Evolutionary conservation across 306 rosid species (phyloP).

Genomic region (Phaseolus lunatus): DNA sequence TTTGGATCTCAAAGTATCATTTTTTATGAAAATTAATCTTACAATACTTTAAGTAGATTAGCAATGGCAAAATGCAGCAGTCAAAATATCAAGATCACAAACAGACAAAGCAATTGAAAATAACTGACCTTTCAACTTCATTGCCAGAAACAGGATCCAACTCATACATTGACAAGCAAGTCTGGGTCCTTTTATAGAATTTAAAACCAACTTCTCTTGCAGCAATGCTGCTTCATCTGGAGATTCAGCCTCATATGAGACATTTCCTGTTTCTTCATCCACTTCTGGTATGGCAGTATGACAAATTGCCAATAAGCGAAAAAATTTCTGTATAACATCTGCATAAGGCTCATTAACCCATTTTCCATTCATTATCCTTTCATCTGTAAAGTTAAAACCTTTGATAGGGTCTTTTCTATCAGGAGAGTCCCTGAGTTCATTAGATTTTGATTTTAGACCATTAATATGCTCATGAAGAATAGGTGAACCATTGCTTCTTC

Average conservation of each 20-base stretch:
- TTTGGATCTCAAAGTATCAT: no score
- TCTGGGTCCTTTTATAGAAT: slow-evolving; percentile 81
- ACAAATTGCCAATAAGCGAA: slow-evolving; percentile 78
- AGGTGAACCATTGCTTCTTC: slow-evolving; percentile 52
- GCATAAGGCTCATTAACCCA: slow-evolving; percentile 84
- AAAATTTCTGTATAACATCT: slow-evolving; percentile 65
- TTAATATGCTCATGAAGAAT: slow-evolving; percentile 42
- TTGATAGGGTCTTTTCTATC: slow-evolving; percentile 51
- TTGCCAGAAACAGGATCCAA: slow-evolving; percentile 47
- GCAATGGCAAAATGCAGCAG: slow-evolving; percentile 18
- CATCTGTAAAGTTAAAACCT: slow-evolving; percentile 84
- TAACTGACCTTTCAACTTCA: slow-evolving; percentile 46
- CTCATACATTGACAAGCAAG: slow-evolving; percentile 53
- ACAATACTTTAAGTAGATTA: background rate
- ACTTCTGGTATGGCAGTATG: slow-evolving; percentile 93
- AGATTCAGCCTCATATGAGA: slow-evolving; percentile 90
- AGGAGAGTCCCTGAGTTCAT: slow-evolving; percentile 42
- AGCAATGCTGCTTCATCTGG: slow-evolving; percentile 97
- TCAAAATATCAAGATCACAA: slow-evolving; percentile 20
- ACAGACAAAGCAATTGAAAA: slow-evolving; percentile 29
- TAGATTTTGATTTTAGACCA: slow-evolving; percentile 35
- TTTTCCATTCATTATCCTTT: slow-evolving; percentile 78
- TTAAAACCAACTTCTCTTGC: slow-evolving; percentile 90
- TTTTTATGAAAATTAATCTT: slow-evolving; percentile 29
- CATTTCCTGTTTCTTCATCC: slow-evolving; percentile 66